phyloP scores from a whole-genome alignment of 192 early-diverging fungal species.

The Rhizoclosmatium sp. region DNA sequence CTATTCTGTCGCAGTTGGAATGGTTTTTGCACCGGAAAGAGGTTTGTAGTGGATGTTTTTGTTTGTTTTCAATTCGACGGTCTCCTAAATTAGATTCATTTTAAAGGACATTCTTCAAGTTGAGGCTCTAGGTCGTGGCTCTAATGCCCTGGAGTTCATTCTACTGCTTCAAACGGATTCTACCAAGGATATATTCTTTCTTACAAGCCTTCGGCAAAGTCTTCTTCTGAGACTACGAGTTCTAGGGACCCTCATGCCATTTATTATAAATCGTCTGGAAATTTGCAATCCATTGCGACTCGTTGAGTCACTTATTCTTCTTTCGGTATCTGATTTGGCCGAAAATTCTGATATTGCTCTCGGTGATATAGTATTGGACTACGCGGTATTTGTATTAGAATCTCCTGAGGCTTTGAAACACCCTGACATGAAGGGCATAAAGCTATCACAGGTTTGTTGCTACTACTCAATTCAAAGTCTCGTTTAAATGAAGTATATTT shows the following conservation, averaged over 20 bases:
- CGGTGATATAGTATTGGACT: constrained; percentile 23
- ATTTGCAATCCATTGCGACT: constrained; percentile 14
- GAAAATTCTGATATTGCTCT: constrained; percentile 35
- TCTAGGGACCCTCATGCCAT: constrained; percentile 21
- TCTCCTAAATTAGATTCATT: not conserved
- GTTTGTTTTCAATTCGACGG: too few species aligned
- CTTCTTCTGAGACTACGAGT: constrained; percentile 2
- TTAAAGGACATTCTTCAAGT: constrained; percentile 13
- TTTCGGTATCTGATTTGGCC: constrained; percentile 74
- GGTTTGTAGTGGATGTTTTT: not conserved
- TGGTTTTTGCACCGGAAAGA: constrained; percentile 30
- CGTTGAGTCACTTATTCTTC: constrained; percentile 34
- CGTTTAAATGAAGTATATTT: too few species aligned
- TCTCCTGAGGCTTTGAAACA: constrained; percentile 12
- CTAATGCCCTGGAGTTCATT: not conserved
- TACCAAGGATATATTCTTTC: not conserved
- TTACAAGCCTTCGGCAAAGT: constrained; percentile 7
- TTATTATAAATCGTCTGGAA: constrained; percentile 10
- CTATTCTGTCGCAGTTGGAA: constrained; percentile 27
- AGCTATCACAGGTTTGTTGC: constrained; percentile 17
- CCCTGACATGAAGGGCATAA: constrained; percentile 18
- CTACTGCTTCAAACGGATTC: not conserved
- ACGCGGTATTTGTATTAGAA: constrained; percentile 21
- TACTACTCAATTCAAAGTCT: not conserved
- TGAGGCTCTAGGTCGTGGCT: not conserved